phyloP scores from a whole-genome alignment of 2,329 filamentous ascomycete genomes.

The Monilinia aucupariae region DNA sequence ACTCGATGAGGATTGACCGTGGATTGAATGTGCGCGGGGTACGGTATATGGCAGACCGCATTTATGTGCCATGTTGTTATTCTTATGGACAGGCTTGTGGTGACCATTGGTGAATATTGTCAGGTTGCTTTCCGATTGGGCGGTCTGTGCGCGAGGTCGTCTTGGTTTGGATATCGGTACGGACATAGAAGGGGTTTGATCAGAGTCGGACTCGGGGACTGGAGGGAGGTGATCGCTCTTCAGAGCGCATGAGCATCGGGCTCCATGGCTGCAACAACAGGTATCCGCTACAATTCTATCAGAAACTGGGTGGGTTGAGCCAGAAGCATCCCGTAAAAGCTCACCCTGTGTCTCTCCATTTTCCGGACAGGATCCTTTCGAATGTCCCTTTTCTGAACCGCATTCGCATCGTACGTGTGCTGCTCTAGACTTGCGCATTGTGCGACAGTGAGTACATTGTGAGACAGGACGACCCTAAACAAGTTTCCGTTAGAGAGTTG shows the following conservation, averaged over 20 bases:
- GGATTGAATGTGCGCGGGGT: slow-evolving; percentile 52
- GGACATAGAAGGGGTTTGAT: slow-evolving; percentile 44
- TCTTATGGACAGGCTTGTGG: slow-evolving; percentile 57
- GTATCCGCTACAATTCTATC: slow-evolving; percentile 46
- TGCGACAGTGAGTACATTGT: slow-evolving; percentile 95
- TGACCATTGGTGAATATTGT: slow-evolving; percentile 60
- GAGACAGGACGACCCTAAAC: slow-evolving; percentile 77
- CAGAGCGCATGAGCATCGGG: slow-evolving; percentile 57
- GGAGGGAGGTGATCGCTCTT: slow-evolving; percentile 61
- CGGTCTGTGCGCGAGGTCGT: slow-evolving; percentile 55
- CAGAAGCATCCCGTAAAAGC: slow-evolving; percentile 29
- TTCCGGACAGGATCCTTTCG: slow-evolving; percentile 49
- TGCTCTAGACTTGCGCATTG: slow-evolving; percentile 90
- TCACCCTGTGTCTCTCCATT: slow-evolving; percentile 40
- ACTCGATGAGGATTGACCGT: slow-evolving; percentile 44
- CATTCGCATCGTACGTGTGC: slow-evolving; percentile 97
- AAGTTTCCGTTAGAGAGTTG: slow-evolving; percentile 13
- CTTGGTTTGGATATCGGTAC: slow-evolving; percentile 38
- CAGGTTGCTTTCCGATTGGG: slow-evolving; percentile 53
- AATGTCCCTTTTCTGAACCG: slow-evolving; percentile 79
- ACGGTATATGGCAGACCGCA: slow-evolving; percentile 55
- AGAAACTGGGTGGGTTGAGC: slow-evolving; percentile 32
- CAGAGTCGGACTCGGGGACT: slow-evolving; percentile 59
- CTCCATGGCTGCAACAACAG: slow-evolving; percentile 66
- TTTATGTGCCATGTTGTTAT: slow-evolving; percentile 55